phyloP scores from a whole-genome alignment of 2,329 filamentous ascomycete genomes.

The Colletotrichum cuscutae region DNA sequence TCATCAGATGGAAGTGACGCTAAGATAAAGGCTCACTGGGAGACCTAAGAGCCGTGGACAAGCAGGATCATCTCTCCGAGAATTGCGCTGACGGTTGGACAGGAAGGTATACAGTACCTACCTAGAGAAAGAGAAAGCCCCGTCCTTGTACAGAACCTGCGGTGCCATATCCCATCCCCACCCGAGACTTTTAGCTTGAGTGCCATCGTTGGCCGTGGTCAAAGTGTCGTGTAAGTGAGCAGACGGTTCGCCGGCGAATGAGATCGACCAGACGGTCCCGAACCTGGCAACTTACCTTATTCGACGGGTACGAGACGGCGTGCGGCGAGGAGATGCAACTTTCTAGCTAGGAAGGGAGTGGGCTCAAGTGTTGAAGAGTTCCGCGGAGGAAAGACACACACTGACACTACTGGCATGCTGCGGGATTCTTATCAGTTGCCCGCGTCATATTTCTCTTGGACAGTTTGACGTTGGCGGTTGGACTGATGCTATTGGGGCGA shows the following conservation, averaged over 20 bases:
- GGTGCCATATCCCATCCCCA: not conserved
- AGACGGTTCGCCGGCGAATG: not conserved
- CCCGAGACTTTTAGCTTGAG: not conserved
- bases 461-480: constrained; percentile 13
- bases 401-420: not conserved
- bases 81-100: not conserved
- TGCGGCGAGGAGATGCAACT: constrained; percentile 45
- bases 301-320: constrained; percentile 6
- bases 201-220: not conserved
- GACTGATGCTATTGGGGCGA: constrained; percentile 31
- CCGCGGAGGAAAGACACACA: constrained; percentile 24
- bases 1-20: constrained; percentile 1
- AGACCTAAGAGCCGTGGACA: not conserved
- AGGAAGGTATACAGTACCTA: too few species aligned
- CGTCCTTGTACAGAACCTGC: not conserved
- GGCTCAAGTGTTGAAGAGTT: not conserved
- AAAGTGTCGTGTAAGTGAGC: not conserved
- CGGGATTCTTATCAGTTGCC: constrained; percentile 26
- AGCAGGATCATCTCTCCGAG: not conserved
- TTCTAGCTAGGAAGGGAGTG: constrained; percentile 19
- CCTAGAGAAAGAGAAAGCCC: not conserved
- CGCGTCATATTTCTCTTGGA: constrained; percentile 18
- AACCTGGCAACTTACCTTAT: not conserved
- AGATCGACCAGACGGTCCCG: not conserved
- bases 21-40: not conserved